Percentiles rank a stretch among this genome's conserved stretches.
Evolutionary conservation across 2,329 filamentous ascomycete genomes (phyloP).

Genomic region (Dactylellina sp.): DNA sequence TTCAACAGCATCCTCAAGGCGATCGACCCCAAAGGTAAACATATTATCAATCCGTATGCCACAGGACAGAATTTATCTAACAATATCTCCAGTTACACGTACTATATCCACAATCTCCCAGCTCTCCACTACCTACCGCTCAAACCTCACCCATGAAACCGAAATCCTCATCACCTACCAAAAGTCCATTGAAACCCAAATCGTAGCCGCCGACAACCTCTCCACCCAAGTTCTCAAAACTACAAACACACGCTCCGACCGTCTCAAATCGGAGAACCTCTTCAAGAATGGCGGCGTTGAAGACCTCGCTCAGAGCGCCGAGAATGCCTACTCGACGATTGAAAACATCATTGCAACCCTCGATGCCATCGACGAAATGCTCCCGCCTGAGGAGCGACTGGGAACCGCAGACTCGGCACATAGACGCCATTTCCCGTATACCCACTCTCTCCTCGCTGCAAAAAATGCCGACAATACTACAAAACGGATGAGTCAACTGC

Average conservation of each 20-base stretch:
- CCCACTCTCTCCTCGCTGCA: conserved; percentile 59
- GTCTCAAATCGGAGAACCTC: conserved; percentile 56
- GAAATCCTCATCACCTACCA: conserved; percentile 58
- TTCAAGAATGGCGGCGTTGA: conserved; percentile 60
- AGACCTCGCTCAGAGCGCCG: conserved; percentile 59
- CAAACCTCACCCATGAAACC: conserved; percentile 58
- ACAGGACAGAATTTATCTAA: conserved; percentile 4
- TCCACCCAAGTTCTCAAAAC: conserved; percentile 58
- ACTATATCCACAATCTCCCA: conserved; percentile 58
- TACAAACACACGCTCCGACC: conserved; percentile 60
- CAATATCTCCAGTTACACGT: conserved; percentile 55
- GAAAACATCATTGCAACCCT: conserved; percentile 60
- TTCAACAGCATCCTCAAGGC: conserved; percentile 60
- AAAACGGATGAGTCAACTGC: conserved; percentile 1
- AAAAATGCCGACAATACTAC: conserved; percentile 46
- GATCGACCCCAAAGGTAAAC: conserved; percentile 60
- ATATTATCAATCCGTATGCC: conserved; percentile 6
- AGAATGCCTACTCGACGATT: conserved; percentile 59
- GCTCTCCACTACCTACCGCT: conserved; percentile 58
- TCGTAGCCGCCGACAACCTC: conserved; percentile 58
- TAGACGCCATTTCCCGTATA: conserved; percentile 59
- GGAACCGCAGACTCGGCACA: conserved; percentile 57
- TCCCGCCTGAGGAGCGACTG: conserved; percentile 59
- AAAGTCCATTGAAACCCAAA: conserved; percentile 58
- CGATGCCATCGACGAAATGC: conserved; percentile 61